These are phyloP conservation scores for Trichosporon sp. DNA, from an alignment of 1,284 basidiomycete species.

Conservation along the genomic window DNA sequence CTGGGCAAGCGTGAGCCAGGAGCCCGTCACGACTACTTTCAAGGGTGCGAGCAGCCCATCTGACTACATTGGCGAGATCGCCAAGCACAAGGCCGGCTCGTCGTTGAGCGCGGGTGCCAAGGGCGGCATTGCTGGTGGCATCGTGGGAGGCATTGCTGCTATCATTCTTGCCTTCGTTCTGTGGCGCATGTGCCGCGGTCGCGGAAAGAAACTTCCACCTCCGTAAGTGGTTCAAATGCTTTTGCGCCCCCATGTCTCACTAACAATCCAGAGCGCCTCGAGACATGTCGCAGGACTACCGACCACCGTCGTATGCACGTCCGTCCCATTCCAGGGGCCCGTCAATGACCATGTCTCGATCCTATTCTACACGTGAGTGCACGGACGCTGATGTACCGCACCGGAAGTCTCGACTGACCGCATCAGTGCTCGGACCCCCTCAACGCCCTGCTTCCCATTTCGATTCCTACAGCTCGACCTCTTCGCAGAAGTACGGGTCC, in stretches of 20 bases:
- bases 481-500: neutral
- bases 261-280: conserved; percentile 29
- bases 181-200: conserved; percentile 28
- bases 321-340: conserved; percentile 12
- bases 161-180: conserved; percentile 22
- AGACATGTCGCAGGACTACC: conserved; percentile 24
- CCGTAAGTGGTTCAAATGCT: conserved; percentile 31
- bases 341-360: conserved; percentile 15
- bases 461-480: conserved; percentile 26
- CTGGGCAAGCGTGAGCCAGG: neutral
- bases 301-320: conserved; percentile 7
- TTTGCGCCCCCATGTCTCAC: neutral
- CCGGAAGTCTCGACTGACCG: conserved; percentile 2
- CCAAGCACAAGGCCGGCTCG: conserved; percentile 2
- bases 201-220: conserved; percentile 36
- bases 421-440: conserved; percentile 18
- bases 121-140: conserved; percentile 43
- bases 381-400: neutral
- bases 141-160: conserved; percentile 32
- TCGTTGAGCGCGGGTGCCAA: conserved; percentile 35
- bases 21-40: neutral
- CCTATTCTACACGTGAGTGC: conserved; percentile 35
- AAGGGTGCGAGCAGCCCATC: neutral
- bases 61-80: conserved; percentile 8
- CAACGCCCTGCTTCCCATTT: conserved; percentile 22